Base-by-base conservation (phyloP, 1,284 basidiomycete genomes). In the Ustilago lituana region DNA sequence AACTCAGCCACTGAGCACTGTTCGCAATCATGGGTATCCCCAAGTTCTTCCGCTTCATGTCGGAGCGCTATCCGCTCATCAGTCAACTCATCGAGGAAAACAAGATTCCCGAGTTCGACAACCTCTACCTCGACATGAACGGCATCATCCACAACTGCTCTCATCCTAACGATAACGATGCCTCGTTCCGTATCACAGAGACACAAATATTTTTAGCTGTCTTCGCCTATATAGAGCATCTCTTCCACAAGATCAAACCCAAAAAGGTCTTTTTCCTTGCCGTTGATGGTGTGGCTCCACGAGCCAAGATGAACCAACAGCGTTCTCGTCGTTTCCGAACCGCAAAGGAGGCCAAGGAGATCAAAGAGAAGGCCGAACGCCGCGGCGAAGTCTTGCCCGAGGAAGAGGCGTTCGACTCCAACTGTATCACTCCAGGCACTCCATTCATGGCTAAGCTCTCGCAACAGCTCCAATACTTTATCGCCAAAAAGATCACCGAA, bases 221-320 rank as follows among this genome's bases (percentile, higher is more conserved):
- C 78, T 98, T 98, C 80, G 86, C 92, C 17, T 98, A 98, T 84
- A 94, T 98, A 70, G 94, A 98, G 84, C 92, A 94, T 80, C 86
- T 98, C 17, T 99, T 99, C 83, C 88, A 90, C 46, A 97, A 95
- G 85, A 97, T 98, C 75, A 97, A 94, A 83, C 96, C 96, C 1
- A 90, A 92, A 86, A 97, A 98, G 82, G 74, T 83, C 40, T 84
- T 85, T 71, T 97, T 95, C 84, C 94, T 98, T 89, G 96, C 96
- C 24, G 90, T 99, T 44, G 96, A 98, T 82, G 96, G 96, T 61
- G 94, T 98, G 14, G 96, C 96, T 0, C 96, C 96, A 3, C 87
- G 96, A 55, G 96, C 96, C 44, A 99, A 99, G 87, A 98, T 98
- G 96, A 99, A 99, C 83, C 95, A 99, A 83, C 96, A 99, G 82